Evolutionary conservation across 306 rosid species (phyloP), one percentile per base, ranked within the genome.

Genomic region (Pyrus betulifolia): DNA sequence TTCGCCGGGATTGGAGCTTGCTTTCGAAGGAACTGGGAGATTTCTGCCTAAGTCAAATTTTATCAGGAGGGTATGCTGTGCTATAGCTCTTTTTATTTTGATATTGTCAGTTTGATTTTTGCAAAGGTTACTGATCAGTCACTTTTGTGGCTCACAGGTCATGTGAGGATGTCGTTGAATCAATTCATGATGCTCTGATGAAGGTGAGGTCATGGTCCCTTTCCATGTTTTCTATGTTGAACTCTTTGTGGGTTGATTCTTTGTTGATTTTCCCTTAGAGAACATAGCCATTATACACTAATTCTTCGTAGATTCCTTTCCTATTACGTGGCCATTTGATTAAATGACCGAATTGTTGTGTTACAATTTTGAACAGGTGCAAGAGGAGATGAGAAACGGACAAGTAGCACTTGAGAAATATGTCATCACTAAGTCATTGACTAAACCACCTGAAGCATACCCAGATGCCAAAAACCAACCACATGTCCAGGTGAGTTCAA

Each of bases 381-480:
- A 95, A 88, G 98, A 95, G 84, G 96, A 95, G 70, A 95, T 92
- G 97, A 87, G 96, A 78, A 87, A 76, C 4, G 98, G 98, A 74
- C 86, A 92, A 77, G 91, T 92, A 68, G 79, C 86, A 55, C 87
- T 95, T 59, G 98, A 95, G 81, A 92, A 95, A 83, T 95, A 90
- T 86, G 84, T 90, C 74, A 95, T 95, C 83, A 92, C 96, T 23
- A 95, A 95, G 85, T 92, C 97, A 74, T 82, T 95, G 84, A 90
- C 97, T 51, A 95, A 95, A 85, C 93, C 97, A 55, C 96, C 96
- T 35, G 98, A 92, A 52, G 97, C 96, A 28, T 95, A 92, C 82
- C 92, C 98, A 19, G 98, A 95, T 81, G 98, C 97, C 81, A 95
- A 87, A 91, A 95, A 90, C 84, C 98, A 95, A 85, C 98, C 97